phyloP scores from a whole-genome alignment of 2,329 filamentous ascomycete species.

The Fusarium odoratissimum region DNA sequence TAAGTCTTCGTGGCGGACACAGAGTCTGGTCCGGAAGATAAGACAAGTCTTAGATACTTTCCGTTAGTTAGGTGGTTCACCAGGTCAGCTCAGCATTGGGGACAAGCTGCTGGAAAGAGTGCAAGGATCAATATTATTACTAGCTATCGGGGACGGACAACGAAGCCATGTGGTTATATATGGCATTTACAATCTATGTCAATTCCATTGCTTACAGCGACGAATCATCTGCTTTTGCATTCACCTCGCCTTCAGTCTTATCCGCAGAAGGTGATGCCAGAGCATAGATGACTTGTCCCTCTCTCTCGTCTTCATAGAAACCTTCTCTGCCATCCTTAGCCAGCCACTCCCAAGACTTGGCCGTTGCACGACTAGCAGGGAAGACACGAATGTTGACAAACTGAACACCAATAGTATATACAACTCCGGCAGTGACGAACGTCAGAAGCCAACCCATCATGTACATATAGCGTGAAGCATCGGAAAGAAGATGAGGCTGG shows the following conservation, averaged over 20 bases:
- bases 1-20: neutral
- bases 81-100: neutral
- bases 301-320: neutral
- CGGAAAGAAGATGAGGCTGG: neutral
- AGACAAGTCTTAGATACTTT: neutral
- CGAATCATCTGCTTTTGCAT: neutral
- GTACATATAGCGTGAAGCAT: neutral
- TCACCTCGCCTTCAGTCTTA: neutral
- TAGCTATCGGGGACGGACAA: neutral
- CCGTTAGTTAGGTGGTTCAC: too few relatives aligned
- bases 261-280: neutral
- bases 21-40: rapidly evolving
- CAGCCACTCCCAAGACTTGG: neutral
- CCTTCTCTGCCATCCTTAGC: neutral
- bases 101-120: neutral
- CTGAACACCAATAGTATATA: neutral
- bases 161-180: rapidly evolving
- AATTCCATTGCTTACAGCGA: neutral
- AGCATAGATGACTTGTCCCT: slow-evolving; percentile 1
- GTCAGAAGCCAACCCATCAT: slow-evolving; percentile 3
- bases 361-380: neutral
- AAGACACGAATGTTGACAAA: neutral
- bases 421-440: neutral
- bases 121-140: neutral
- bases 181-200: neutral